These are phyloP conservation scores for Retiboletus flavoniger DNA, from an alignment of 1,284 basidiomycete species.

Conservation along the genomic window DNA sequence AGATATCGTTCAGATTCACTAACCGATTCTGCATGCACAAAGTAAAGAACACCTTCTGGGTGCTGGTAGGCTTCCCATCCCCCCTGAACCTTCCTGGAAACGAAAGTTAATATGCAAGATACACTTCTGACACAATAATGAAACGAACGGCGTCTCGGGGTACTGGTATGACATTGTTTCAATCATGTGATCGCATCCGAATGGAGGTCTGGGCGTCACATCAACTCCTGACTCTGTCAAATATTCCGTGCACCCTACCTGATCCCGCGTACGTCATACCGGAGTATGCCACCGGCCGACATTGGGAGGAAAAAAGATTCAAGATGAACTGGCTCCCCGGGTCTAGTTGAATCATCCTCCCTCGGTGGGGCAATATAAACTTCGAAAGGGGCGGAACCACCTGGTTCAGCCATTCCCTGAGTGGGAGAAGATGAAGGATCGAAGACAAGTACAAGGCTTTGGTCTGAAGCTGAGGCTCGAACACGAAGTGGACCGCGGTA, in stretches of 20 bases:
- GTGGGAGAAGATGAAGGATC: background rate
- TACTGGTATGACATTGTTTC: conserved; percentile 20
- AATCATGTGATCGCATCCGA: conserved; percentile 9
- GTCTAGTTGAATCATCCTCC: conserved; percentile 5
- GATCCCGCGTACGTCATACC: conserved; percentile 16
- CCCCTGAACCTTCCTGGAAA: conserved; percentile 16
- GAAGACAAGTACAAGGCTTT: background rate
- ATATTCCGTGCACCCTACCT: conserved; percentile 13
- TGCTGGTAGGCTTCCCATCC: conserved; percentile 29
- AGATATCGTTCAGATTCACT: conserved; percentile 9
- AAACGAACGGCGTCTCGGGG: conserved; percentile 21
- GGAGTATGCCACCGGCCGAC: conserved; percentile 11
- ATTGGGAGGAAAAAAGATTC: conserved; percentile 18
- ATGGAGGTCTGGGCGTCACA: conserved; percentile 12
- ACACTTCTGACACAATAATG: background rate
- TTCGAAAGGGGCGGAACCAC: background rate
- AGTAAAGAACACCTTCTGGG: conserved; percentile 34
- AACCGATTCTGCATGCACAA: conserved; percentile 29
- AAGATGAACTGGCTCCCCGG: conserved; percentile 1
- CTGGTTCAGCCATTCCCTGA: background rate
- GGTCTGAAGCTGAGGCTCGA: conserved; percentile 3
- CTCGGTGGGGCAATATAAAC: conserved; percentile 8
- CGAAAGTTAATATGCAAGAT: background rate
- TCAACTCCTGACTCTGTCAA: background rate
- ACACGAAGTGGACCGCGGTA: conserved; percentile 19